Evolutionary conservation across 768 basidiomycete species (phyloP).

Genomic region (Boletus rubescentipes): DNA sequence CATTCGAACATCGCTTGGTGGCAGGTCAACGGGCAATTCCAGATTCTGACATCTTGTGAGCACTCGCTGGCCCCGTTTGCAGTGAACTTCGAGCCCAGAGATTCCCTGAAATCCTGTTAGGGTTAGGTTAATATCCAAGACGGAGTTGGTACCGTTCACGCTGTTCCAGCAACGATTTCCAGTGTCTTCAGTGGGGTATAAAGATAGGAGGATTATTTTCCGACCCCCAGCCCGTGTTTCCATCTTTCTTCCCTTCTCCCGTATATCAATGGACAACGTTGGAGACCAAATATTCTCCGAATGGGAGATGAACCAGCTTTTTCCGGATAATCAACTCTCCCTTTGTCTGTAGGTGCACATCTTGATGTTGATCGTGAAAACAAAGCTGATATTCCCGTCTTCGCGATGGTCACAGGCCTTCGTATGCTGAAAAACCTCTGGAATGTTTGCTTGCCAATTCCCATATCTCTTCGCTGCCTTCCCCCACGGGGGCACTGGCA

Average conservation of each 20-base stretch:
- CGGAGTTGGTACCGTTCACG: no score
- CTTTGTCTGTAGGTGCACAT: neutral
- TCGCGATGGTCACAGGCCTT: neutral
- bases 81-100: no score
- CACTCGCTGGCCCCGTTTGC: no score
- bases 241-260: neutral
- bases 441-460: neutral
- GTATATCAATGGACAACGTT: neutral
- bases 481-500: neutral
- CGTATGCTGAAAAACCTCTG: neutral
- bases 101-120: no score
- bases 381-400: slow-evolving; percentile 1
- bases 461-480: neutral
- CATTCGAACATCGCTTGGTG: neutral
- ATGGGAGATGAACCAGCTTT: neutral
- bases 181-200: neutral
- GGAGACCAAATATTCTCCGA: neutral
- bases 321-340: neutral
- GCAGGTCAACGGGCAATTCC: no score
- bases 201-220: neutral
- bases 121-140: no score
- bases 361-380: neutral
- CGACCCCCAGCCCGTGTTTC: neutral
- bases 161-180: neutral
- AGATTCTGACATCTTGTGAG: no score